Base-by-base conservation (phyloP, 495 filamentous ascomycete species). In the Aspergillus bridgeri region DNA sequence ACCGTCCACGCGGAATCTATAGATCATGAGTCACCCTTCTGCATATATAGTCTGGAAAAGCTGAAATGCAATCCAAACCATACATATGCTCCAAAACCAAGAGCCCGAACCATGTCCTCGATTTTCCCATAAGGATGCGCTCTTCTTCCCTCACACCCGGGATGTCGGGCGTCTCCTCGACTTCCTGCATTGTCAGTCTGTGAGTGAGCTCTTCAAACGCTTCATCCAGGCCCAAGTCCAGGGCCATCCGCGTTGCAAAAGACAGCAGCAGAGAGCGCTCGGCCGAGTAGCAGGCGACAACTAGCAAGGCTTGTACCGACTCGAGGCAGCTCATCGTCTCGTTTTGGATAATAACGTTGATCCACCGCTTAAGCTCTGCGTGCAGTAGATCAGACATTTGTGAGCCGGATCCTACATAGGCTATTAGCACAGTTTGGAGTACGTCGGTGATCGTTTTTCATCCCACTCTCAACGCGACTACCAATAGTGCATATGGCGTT, bases 401-500 rank as follows among this genome's bases (percentile, higher is more conserved):
- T 0, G 73, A 70, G 3, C 64, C 67, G 11, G 69, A 60, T 54
- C 65, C 74, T 72, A 33, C n/a, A n/a, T 7, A 29, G 0, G 1
- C 9, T 6, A 15, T 21, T 27, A 24, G 22, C 0, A 6, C 6
- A 23, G 2, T 19, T 23, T 18, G 5, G 6, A 8, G 3, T 19
- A 7, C 44, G 21, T 20, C 20, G 18, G 17, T 7, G 5, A 20
- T 13, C 7, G 6, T 8, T 45, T 33, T 4, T 42, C 48, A 51
- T 64, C 66, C 74, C 73, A 17, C 61, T 66, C 48, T 75, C 69
- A 6, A 75, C 69, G 50, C 75, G 75, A 59, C 73, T 76, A 7
- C 80, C 80, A 45, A 79, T 73, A 5, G 76, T 75, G 52, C 76
- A 76, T 5, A 83, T 81, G 3, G 75, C 72, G 61, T 81, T 76